Conservation (phyloP, 345 rosid species). For the Carallia pectinifolia region DNA sequence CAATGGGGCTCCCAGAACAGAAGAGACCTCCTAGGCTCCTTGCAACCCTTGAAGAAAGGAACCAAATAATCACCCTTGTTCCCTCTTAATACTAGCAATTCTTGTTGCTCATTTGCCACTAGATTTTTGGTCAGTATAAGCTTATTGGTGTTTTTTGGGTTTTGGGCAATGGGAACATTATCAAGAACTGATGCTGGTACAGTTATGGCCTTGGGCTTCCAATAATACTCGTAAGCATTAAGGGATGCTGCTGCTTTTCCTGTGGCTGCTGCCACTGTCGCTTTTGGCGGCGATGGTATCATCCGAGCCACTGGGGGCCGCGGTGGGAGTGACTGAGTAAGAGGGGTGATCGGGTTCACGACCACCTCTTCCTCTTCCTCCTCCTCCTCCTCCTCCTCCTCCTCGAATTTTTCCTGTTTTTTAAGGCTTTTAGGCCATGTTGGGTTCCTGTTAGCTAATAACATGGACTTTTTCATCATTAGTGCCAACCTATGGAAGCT, state of each 20-base stretch:
- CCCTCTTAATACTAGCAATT: constrained; percentile 25
- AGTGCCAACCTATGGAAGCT: constrained; percentile 57
- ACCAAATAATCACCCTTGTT: constrained; percentile 30
- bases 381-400: constrained; percentile 13
- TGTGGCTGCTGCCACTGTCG: constrained; percentile 18
- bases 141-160: constrained; percentile 13
- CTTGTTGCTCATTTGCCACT: constrained; percentile 24
- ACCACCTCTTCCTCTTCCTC: constrained; percentile 25
- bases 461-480: constrained; percentile 47
- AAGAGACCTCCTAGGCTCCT: constrained; percentile 66
- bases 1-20: constrained; percentile 57
- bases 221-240: constrained; percentile 67
- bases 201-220: constrained; percentile 48
- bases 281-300: constrained; percentile 26
- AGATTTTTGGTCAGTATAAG: constrained; percentile 19
- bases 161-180: constrained; percentile 14
- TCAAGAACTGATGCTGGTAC: not conserved
- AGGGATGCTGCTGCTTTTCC: constrained; percentile 20
- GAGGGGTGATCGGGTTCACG: constrained; percentile 26
- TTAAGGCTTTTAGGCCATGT: constrained; percentile 44
- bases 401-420: constrained; percentile 23
- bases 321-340: constrained; percentile 62
- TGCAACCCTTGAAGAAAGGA: constrained; percentile 60
- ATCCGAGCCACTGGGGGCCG: constrained; percentile 44
- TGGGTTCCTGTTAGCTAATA: constrained; percentile 44